A percentile compares a stretch with the other conserved stretches of the same genome.
phyloP scores from a whole-genome alignment of 2,329 filamentous ascomycete species.

The Beauveria rudraprayagi region DNA sequence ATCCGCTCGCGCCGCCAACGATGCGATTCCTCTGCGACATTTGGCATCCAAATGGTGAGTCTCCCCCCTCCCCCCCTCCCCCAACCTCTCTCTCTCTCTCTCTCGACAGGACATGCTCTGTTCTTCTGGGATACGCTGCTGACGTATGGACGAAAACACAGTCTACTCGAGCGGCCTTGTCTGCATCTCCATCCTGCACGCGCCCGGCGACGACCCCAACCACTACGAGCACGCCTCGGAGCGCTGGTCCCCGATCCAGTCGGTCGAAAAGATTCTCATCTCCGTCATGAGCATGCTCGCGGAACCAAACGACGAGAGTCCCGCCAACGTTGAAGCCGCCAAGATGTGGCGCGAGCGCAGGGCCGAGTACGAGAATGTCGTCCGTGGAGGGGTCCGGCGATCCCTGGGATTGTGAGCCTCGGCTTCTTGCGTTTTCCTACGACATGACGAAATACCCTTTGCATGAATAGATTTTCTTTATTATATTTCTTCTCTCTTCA shows the following conservation, averaged over 20 bases:
- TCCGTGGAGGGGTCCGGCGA: slow-evolving; percentile 71
- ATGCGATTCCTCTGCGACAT: slow-evolving; percentile 95
- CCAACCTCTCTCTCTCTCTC: neutral
- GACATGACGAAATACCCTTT: neutral
- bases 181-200: slow-evolving; percentile 96
- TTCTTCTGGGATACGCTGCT: no score
- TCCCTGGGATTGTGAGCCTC: slow-evolving; percentile 61
- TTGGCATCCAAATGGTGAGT: slow-evolving; percentile 88
- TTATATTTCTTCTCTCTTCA: no score
- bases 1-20: slow-evolving; percentile 88
- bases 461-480: neutral
- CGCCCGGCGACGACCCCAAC: slow-evolving; percentile 93
- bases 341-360: slow-evolving; percentile 91
- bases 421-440: neutral
- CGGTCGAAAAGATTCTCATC: slow-evolving; percentile 94
- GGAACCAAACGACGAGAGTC: slow-evolving; percentile 93
- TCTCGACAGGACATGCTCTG: neutral
- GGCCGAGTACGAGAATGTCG: slow-evolving; percentile 75
- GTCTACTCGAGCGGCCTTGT: slow-evolving; percentile 89
- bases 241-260: slow-evolving; percentile 94
- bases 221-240: slow-evolving; percentile 96
- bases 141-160: slow-evolving; percentile 26
- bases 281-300: slow-evolving; percentile 98
- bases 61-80: no score
- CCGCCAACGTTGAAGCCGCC: slow-evolving; percentile 91